Percentiles rank a stretch among this genome's conserved stretches.
phyloP scores from a whole-genome alignment of 352 stramenopile genomes.

The Pythium scleroteichum region DNA sequence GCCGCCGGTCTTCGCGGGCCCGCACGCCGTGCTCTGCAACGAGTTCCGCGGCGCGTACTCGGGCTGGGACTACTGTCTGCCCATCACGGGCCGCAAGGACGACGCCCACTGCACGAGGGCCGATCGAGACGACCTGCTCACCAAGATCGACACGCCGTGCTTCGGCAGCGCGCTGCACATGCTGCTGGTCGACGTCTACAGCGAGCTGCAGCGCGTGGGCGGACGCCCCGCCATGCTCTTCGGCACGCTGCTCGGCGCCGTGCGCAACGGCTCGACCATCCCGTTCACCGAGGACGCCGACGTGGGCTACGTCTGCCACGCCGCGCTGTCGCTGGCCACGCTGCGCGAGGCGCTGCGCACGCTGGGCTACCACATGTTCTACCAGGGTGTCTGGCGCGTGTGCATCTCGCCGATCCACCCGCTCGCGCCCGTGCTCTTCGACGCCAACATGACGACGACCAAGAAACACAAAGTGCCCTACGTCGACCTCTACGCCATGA shows the following conservation, averaged over 20 bases:
- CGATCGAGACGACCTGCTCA: constrained; percentile 10
- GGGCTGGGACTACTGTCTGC: constrained; percentile 21
- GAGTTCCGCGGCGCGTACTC: constrained; percentile 2
- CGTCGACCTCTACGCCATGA: constrained; percentile 38
- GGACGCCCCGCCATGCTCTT: constrained; percentile 10
- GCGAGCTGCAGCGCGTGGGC: background rate
- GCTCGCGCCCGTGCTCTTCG: constrained; percentile 30
- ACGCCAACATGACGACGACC: constrained; percentile 1
- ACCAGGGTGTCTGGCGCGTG: constrained; percentile 26
- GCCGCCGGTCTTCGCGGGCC: constrained; percentile 9
- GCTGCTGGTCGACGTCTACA: constrained; percentile 14
- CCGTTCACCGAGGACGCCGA: constrained; percentile 59
- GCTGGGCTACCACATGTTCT: constrained; percentile 58
- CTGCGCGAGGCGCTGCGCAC: constrained; percentile 18
- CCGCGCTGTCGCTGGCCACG: constrained; percentile 2
- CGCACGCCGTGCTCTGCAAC: constrained; percentile 9
- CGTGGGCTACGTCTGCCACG: constrained; percentile 34
- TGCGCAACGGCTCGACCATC: constrained; percentile 49
- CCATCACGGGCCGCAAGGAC: constrained; percentile 20
- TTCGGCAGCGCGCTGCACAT: constrained; percentile 14
- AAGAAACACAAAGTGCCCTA: constrained; percentile 31
- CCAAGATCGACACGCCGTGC: background rate
- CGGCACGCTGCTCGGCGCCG: no score
- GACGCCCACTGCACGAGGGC: constrained; percentile 1
- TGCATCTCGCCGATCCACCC: constrained; percentile 38